Conservation (phyloP, 495 filamentous ascomycete genomes). For the Penicillium coprophilum region DNA sequence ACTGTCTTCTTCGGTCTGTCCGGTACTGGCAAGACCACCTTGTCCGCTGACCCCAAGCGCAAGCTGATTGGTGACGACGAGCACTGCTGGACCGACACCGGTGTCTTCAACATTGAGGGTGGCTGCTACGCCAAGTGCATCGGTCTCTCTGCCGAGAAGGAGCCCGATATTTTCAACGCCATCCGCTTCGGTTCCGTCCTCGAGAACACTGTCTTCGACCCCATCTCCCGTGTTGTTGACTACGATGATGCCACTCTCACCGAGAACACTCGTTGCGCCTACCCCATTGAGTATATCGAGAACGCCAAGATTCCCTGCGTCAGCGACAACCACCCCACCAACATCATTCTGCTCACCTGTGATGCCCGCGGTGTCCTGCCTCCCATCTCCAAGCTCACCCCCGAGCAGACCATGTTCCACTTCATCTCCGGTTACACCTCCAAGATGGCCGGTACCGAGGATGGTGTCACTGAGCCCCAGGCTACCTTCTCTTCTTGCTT, state of each 20-base stretch:
- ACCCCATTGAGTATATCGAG: conserved; percentile 97
- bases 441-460: conserved; percentile 99
- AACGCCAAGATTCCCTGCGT: conserved; percentile 98
- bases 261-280: conserved; percentile 97
- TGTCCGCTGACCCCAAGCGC: conserved; percentile 96
- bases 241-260: conserved; percentile 94
- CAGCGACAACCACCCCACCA: conserved; percentile 81
- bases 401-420: conserved; percentile 99
- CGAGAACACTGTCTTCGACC: conserved; percentile 98
- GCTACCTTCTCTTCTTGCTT: conserved; percentile 99
- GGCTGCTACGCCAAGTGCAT: conserved; percentile 99
- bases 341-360: conserved; percentile 98
- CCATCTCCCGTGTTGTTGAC: conserved; percentile 81
- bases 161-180: conserved; percentile 96
- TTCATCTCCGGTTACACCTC: conserved; percentile 99
- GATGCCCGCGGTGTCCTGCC: conserved; percentile 96
- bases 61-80: conserved; percentile 97
- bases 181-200: conserved; percentile 96
- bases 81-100: conserved; percentile 97
- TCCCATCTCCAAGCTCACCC: conserved; percentile 95
- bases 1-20: conserved; percentile 99
- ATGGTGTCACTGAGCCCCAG: conserved; percentile 93
- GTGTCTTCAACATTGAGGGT: conserved; percentile 99
- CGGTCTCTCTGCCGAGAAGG: conserved; percentile 96
- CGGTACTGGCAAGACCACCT: conserved; percentile 96